These are phyloP conservation scores for Kwoniella shivajii DNA, from an alignment of 1,284 basidiomycete genomes.

Conservation along the genomic window DNA sequence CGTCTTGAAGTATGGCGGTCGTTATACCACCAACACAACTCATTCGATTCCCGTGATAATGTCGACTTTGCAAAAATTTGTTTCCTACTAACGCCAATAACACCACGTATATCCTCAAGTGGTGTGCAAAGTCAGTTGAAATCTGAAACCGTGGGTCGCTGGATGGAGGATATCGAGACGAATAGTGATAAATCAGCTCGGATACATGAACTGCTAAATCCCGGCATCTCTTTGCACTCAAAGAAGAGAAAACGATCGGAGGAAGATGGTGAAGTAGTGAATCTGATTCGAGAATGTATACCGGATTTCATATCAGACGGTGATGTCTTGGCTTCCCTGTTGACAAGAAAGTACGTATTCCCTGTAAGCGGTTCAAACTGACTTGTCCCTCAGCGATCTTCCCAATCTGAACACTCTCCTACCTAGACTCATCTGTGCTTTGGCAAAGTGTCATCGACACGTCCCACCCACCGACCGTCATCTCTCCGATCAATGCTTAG, in stretches of 20 bases:
- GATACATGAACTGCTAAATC: background rate
- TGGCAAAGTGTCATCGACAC: slow-evolving; percentile 9
- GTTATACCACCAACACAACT: slow-evolving; percentile 6
- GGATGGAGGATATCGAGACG: background rate
- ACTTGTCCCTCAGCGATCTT: slow-evolving; percentile 4
- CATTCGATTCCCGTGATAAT: background rate
- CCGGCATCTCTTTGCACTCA: background rate
- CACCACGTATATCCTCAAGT: slow-evolving; percentile 3
- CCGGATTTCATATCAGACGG: background rate
- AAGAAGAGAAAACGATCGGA: slow-evolving; percentile 19
- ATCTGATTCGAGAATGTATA: background rate
- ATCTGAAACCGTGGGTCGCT: background rate
- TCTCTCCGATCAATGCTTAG: slow-evolving; percentile 5
- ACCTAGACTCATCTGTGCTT: slow-evolving; percentile 17
- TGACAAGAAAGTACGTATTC: slow-evolving; percentile 5
- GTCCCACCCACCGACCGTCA: background rate
- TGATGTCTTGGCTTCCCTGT: background rate
- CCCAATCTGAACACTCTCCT: background rate
- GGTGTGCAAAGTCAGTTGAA: slow-evolving; percentile 7
- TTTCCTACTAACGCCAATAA: slow-evolving; percentile 21
- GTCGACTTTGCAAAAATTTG: slow-evolving; percentile 9
- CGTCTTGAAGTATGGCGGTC: slow-evolving; percentile 34
- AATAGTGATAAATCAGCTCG: background rate
- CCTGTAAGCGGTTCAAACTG: background rate
- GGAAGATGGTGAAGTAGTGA: background rate